Base-by-base conservation (phyloP, 75 land plant species). In the Cupressus sempervirens region DNA sequence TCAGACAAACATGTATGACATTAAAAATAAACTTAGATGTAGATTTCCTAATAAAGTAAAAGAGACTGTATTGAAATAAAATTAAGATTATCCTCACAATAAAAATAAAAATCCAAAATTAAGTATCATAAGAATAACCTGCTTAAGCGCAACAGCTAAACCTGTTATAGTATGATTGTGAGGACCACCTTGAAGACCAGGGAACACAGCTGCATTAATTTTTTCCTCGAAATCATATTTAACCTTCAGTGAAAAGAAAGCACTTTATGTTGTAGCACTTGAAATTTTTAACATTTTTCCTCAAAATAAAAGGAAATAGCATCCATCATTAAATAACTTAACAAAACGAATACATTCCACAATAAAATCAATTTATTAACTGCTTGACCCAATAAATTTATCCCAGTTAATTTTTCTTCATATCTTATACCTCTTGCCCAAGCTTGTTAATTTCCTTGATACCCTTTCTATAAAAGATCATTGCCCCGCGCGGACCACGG, bases 91-190 rank as follows among this genome's bases (percentile, higher is more conserved):
- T 32, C 32, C 35, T 30, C 32, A 0, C 32, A 72, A 38, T 38
- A 38, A 72, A 72, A 12, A 72, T 11, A 72, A n/a, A 32, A 75
- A 14, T n/a, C 16, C 3, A 77, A 26, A 84, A 26, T 23, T 40
- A 23, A 35, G 30, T 83, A 75, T 8, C 76, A 70, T 40, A 34
- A 70, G 15, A 82, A 62, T 52, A 74, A 89, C 91, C 91, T 91
- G 92, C 65, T 91, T 91, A 65, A 91, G 91, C 11, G 91, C 91
- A 53, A 91, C 92, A 50, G 92, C 92, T 74, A 91, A 86, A 36
- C 91, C 92, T 40, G 89, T 75, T 72, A 91, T 91, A 4, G 92
- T 91, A 77, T 91, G 89, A 82, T 88, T 88, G 84, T 88, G 89
- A 30, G 89, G 89, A 87, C 89, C 89, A 81, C 89, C 89, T 86